Conservation (phyloP, 208 protist genomes). For the Crithidia bombi region DNA sequence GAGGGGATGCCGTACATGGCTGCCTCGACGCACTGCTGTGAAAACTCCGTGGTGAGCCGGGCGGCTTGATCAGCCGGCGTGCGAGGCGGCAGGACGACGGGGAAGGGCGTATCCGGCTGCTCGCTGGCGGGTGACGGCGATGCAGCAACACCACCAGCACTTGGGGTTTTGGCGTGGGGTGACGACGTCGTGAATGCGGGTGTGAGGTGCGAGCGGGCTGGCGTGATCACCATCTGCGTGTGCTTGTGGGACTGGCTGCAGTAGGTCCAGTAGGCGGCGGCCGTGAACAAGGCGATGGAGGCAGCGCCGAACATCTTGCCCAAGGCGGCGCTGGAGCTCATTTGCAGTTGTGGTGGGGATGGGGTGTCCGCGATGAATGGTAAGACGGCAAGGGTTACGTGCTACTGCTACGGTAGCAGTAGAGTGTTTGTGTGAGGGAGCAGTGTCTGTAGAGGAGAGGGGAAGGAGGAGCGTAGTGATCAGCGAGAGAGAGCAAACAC, state of each 20-base stretch:
- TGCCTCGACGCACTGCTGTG: conserved; percentile 42
- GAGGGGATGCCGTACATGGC: conserved; percentile 58
- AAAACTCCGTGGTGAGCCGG: conserved; percentile 23
- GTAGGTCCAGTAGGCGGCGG: conserved; percentile 25
- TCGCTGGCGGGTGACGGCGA: background rate
- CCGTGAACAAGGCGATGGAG: conserved; percentile 27
- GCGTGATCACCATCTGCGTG: conserved; percentile 24
- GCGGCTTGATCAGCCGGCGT: conserved; percentile 6
- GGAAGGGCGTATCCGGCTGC: conserved; percentile 5
- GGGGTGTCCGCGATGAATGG: too few species aligned
- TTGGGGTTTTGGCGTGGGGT: background rate
- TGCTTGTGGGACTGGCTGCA: conserved; percentile 10
- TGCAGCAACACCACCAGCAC: background rate
- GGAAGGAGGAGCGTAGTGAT: too few species aligned
- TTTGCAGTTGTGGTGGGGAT: too few species aligned
- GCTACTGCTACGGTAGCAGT: too few species aligned
- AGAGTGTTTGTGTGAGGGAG: too few species aligned
- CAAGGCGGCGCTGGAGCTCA: conserved; percentile 26
- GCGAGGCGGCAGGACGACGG: conserved; percentile 44
- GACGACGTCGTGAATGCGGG: background rate
- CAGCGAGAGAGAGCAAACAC: too few species aligned
- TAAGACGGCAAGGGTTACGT: too few species aligned
- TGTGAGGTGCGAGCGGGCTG: conserved; percentile 13
- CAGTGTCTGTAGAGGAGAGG: too few species aligned
- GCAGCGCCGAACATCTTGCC: conserved; percentile 30